phyloP scores from a whole-genome alignment of 306 rosid genomes.

The Rubus parviflorus region DNA sequence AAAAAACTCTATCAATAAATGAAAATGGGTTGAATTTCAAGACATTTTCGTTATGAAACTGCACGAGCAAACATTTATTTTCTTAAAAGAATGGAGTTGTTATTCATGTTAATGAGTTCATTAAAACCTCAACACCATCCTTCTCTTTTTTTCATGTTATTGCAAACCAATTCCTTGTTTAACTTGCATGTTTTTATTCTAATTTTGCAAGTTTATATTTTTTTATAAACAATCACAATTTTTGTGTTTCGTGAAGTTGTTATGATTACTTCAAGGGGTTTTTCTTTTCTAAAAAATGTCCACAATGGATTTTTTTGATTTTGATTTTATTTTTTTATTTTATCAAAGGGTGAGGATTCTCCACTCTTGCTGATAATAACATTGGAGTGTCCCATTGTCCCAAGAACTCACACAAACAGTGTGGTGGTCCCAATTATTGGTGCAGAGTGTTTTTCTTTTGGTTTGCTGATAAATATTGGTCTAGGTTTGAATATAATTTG shows the following conservation, averaged over 20 bases:
- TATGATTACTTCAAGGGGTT: background rate
- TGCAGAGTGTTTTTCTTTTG: background rate
- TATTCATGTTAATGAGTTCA: background rate
- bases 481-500: background rate
- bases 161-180: background rate
- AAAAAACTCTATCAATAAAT: background rate
- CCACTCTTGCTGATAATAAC: background rate
- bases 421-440: conserved; percentile 14
- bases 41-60: background rate
- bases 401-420: conserved; percentile 2
- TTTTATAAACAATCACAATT: background rate
- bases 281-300: background rate
- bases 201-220: background rate
- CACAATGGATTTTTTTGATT: background rate
- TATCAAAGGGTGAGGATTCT: background rate
- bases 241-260: background rate
- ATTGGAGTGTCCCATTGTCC: background rate
- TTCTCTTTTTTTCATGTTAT: background rate
- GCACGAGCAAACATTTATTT: background rate
- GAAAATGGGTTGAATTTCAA: background rate
- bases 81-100: background rate
- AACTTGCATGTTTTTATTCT: background rate
- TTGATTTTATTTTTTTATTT: background rate
- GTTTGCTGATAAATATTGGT: background rate
- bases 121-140: background rate